A percentile compares a stretch with the other conserved stretches of the same genome.
Conservation (phyloP, 805 yeast genomes). For the Candida maesae region DNA sequence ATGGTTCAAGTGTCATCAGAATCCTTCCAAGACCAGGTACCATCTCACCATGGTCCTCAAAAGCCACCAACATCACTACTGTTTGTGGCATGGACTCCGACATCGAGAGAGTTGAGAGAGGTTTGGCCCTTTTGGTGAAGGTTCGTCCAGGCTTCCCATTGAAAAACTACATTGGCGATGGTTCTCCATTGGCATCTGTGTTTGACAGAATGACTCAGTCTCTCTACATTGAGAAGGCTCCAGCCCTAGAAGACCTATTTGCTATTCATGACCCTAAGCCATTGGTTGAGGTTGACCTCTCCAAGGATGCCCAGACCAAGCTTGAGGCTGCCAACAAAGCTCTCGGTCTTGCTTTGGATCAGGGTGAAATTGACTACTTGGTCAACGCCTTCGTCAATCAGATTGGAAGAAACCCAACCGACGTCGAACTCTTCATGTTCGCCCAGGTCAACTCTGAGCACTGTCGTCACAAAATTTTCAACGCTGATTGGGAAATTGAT, state of each 20-base stretch:
- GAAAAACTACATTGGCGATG: conserved; percentile 47
- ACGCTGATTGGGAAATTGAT: conserved; percentile 97
- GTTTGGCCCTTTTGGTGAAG: conserved; percentile 68
- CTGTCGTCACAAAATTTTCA: conserved; percentile 98
- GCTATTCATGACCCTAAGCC: conserved; percentile 81
- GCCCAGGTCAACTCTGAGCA: conserved; percentile 99
- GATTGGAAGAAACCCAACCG: conserved; percentile 88
- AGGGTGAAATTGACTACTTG: conserved; percentile 88
- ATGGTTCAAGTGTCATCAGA: conserved; percentile 58
- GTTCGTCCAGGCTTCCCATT: conserved; percentile 71
- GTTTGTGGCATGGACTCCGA: conserved; percentile 77
- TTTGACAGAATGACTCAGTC: conserved; percentile 95
- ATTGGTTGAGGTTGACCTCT: conserved; percentile 66
- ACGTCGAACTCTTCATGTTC: conserved; percentile 96
- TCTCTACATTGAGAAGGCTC: conserved; percentile 55
- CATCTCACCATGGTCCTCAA: conserved; percentile 98
- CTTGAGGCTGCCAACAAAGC: conserved; percentile 73
- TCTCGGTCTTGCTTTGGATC: conserved; percentile 91
- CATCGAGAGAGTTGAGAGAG: conserved; percentile 88
- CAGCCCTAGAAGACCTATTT: conserved; percentile 67
- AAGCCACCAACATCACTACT: conserved; percentile 90
- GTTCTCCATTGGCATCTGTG: conserved; percentile 62
- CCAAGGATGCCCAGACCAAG: conserved; percentile 47
- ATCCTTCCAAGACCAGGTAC: conserved; percentile 93
- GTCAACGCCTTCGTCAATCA: conserved; percentile 73